Evolutionary conservation across 2,329 filamentous ascomycete species (phyloP).

Genomic region (Diaporthe helianthi): DNA sequence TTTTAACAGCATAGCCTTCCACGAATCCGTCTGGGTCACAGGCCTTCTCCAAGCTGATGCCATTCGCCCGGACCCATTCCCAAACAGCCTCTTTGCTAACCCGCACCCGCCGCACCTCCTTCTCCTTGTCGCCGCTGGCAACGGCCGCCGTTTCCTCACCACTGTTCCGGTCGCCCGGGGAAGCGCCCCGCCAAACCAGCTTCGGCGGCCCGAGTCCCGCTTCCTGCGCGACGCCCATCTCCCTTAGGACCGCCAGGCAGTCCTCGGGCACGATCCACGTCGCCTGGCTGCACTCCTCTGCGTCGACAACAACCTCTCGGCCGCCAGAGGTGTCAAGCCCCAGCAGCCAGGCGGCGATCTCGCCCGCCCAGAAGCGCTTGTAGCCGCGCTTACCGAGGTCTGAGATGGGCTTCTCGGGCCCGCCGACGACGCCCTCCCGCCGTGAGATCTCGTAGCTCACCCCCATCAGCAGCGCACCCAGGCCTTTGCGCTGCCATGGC

Average conservation of each 20-base stretch:
- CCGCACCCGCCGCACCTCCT: conserved; percentile 50
- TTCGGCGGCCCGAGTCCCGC: conserved; percentile 56
- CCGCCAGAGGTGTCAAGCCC: conserved; percentile 46
- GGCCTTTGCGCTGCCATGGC: conserved; percentile 89
- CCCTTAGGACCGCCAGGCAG: conserved; percentile 76
- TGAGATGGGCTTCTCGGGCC: conserved; percentile 92
- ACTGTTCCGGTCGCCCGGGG: conserved; percentile 32
- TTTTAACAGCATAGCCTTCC: conserved; percentile 66
- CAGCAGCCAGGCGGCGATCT: conserved; percentile 76
- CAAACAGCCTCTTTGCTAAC: conserved; percentile 65
- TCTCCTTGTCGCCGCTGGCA: conserved; percentile 40
- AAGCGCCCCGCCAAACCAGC: conserved; percentile 22
- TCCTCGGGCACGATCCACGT: conserved; percentile 90
- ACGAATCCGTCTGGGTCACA: conserved; percentile 80
- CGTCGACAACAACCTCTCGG: conserved; percentile 62
- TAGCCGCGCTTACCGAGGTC: conserved; percentile 86
- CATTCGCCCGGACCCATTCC: conserved; percentile 70
- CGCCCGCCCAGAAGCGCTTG: conserved; percentile 82
- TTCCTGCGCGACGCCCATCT: conserved; percentile 77
- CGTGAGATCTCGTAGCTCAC: conserved; percentile 91
- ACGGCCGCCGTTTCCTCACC: conserved; percentile 35
- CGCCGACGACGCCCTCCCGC: conserved; percentile 82
- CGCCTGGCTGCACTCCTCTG: conserved; percentile 74
- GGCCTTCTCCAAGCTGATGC: conserved; percentile 67
- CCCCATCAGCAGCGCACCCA: conserved; percentile 89